phyloP scores from a whole-genome alignment of 1,284 basidiomycete species.

The Sporisorium sorghi region DNA sequence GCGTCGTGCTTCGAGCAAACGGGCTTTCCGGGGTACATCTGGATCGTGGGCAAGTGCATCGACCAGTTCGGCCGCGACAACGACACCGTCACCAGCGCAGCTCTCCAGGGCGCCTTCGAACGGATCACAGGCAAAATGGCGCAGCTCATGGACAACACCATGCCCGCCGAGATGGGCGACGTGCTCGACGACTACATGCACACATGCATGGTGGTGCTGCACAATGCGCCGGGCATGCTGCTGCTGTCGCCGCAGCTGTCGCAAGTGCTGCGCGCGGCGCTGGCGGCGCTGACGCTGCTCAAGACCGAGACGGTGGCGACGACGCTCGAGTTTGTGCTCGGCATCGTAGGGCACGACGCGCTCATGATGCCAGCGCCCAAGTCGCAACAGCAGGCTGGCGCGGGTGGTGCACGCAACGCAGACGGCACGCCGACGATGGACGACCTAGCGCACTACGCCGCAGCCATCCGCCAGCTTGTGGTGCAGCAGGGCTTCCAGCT shows the following conservation, averaged over 20 bases:
- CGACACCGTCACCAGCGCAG: constrained; percentile 35
- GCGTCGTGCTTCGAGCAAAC: constrained; percentile 81
- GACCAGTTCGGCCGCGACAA: constrained; percentile 55
- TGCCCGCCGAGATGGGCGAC: constrained; percentile 51
- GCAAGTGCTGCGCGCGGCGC: constrained; percentile 56
- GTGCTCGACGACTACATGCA: constrained; percentile 96
- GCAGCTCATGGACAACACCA: constrained; percentile 46
- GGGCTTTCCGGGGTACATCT: constrained; percentile 87
- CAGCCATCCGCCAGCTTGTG: constrained; percentile 77
- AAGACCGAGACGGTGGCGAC: constrained; percentile 81
- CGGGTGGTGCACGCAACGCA: constrained; percentile 16
- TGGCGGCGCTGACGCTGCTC: constrained; percentile 54
- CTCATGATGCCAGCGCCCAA: constrained; percentile 51
- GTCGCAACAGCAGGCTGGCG: constrained; percentile 33
- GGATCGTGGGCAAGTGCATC: constrained; percentile 87
- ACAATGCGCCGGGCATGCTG: constrained; percentile 79
- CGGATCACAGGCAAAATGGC: constrained; percentile 55
- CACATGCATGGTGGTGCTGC: constrained; percentile 79
- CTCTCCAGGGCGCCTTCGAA: constrained; percentile 56
- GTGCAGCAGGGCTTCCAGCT: constrained; percentile 81
- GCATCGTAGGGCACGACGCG: constrained; percentile 76
- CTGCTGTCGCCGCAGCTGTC: constrained; percentile 72
- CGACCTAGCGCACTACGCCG: constrained; percentile 77
- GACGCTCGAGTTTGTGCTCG: constrained; percentile 82
- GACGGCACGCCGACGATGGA: constrained; percentile 70